phyloP scores from a whole-genome alignment of 2,329 filamentous ascomycete genomes.

The Anisogramma anomala region DNA sequence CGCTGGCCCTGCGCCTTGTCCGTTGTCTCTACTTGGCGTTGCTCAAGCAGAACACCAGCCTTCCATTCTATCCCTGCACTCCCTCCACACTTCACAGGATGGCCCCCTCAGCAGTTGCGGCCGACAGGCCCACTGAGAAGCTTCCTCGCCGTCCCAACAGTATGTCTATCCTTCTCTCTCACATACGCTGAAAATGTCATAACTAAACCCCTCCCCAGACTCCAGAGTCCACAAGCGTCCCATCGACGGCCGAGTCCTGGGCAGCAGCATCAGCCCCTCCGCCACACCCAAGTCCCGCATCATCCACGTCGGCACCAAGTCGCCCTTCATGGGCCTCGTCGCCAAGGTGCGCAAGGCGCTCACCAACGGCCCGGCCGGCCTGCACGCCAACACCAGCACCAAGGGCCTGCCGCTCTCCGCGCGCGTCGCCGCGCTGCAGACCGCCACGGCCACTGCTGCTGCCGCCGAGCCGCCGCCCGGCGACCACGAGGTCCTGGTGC shows the following conservation, averaged over 20 bases:
- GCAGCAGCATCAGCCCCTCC: neutral
- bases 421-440: constrained; percentile 33
- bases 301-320: constrained; percentile 54
- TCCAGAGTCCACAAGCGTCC: constrained; percentile 39
- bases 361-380: constrained; percentile 34
- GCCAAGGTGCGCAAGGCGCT: constrained; percentile 55
- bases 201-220: constrained; percentile 25
- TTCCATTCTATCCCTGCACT: no score
- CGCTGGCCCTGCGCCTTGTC: no score
- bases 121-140: constrained; percentile 22
- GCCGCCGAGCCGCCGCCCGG: constrained; percentile 19
- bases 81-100: neutral
- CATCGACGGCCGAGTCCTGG: constrained; percentile 28
- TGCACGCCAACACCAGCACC: constrained; percentile 32
- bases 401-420: constrained; percentile 34
- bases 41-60: no score
- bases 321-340: constrained; percentile 57
- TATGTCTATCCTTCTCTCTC: constrained; percentile 3
- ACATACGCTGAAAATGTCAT: neutral
- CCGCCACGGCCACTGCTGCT: constrained; percentile 18
- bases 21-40: no score
- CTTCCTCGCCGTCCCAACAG: constrained; percentile 25
- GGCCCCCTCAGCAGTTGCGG: neutral
- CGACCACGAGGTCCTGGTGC: constrained; percentile 34
- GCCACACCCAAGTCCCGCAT: constrained; percentile 21